Base-by-base conservation (phyloP, 805 yeast species). In the Sungouiozyma ichnusensis region DNA sequence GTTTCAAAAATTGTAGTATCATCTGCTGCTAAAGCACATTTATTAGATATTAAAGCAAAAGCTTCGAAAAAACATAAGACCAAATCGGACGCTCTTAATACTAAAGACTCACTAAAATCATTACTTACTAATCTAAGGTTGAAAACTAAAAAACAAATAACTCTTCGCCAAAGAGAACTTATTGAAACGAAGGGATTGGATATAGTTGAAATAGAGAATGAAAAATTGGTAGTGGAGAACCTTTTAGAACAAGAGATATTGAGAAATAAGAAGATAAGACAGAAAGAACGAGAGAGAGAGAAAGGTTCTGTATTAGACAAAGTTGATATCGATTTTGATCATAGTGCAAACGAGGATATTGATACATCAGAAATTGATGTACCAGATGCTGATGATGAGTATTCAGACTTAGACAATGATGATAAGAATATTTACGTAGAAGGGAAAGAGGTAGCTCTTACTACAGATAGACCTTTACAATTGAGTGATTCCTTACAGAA, bases 201-300 rank as follows among this genome's bases (percentile, higher is more conserved):
- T 35, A 42, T 71, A 53, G 62, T 53, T 33, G 58, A 53, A 20
- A 53, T 62, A 11, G 57, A 66, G 48, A 60, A 75, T 64, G 64
- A 60, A 40, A 67, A 65, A 43, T 58, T 57, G 32, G 45, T 52
- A 11, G 55, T 53, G 1, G 62, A 55, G 29, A 48, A 53, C 35
- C 52, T 61, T 46, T 60, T 76, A 48, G 74, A 74, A 48, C 65
- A 72, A 44, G 79, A 74, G 52, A 67, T 73, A 46, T 69, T 69
- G 43, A 65, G 79, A 48, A 73, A 64, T 14, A 57, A 67, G 39
- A 64, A 65, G 16, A 65, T 74, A 24, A 65, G 76, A 36, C 65
- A 63, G 47, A 58, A 63, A 43, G 76, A 72, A 46, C 53, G 69
- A 56, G 53, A 49, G 19, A 46, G 40, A 16, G 57, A 54, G 15